Percentiles rank a stretch among this genome's conserved stretches.
Evolutionary conservation across 306 rosid species (phyloP).

Genomic region (Inga oerstediana): DNA sequence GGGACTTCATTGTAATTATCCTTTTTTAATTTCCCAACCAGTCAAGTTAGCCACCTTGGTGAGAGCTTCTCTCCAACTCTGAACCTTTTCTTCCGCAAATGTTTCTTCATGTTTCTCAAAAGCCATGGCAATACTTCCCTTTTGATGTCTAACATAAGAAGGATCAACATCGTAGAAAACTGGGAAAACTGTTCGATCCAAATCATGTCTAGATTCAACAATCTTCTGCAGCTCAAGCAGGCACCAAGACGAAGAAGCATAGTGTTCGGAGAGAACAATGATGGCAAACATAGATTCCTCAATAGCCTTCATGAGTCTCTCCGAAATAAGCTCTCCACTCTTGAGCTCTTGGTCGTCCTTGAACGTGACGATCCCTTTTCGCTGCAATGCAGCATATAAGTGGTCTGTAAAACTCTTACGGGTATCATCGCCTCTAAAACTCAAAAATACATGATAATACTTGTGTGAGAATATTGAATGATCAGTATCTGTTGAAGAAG

Average conservation of each 20-base stretch:
- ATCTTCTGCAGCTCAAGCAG: not conserved
- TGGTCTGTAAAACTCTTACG: not conserved
- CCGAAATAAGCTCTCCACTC: not conserved
- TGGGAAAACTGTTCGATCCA: not conserved
- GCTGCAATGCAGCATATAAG: not conserved
- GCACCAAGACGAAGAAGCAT: slow-evolving; percentile 2
- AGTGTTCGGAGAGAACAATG: not conserved
- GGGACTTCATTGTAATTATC: too few relatives aligned
- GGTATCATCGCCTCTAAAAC: too few relatives aligned
- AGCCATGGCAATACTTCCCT: not conserved
- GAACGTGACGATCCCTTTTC: not conserved
- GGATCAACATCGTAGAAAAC: not conserved
- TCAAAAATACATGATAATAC: not conserved
- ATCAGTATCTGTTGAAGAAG: not conserved
- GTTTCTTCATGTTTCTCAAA: not conserved
- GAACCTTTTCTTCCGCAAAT: not conserved
- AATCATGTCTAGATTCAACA: not conserved
- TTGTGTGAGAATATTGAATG: not conserved
- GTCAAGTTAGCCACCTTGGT: not conserved
- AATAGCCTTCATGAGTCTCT: not conserved
- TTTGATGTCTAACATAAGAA: not conserved
- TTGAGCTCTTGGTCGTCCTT: not conserved
- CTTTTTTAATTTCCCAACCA: not conserved
- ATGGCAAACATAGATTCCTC: not conserved
- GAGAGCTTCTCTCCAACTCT: not conserved